Base-by-base conservation (phyloP, 257 asterid genomes). In the Nicotiana sylvestris region DNA sequence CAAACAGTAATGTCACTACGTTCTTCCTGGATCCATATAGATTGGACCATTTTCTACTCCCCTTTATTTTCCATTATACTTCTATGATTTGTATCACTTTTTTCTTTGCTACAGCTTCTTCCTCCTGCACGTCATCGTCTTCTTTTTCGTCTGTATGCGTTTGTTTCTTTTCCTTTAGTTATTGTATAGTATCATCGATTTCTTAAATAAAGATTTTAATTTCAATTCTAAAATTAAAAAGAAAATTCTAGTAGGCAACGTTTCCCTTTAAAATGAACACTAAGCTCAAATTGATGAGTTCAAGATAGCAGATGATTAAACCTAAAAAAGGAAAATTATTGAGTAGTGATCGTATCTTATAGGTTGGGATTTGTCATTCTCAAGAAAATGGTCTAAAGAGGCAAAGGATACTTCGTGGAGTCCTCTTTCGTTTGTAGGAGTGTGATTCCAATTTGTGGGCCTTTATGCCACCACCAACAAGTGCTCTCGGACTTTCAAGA, bases 361-460 rank as follows among this genome's bases (percentile, higher is more conserved):
- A 46, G 64, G 80, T 74, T 21, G 62, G 46, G 27, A 74, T 27
- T 49, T 27, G 46, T 49, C 43, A 74, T 27, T 74, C 64, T 51
- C 2, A 51, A 74, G 64, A 35, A 74, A 49, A 74, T 49, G 80
- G 64, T 74, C 64, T 58, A 74, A 74, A 49, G 80, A 74, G 64
- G 80, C 13, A 74, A 74, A 74, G 80, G 62, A 74, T 74, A 74
- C 80, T 74, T 74, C 80, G 80, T 51, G 80, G 64, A 74, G 80
- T 74, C 64, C 80, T 74, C 64, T 51, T 74, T 49, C 27, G 17
- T 76, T 51, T 55, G 27, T 27, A 15, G 8, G 35, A 27, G 46
- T 27, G 43, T 49, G 29, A 76, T 76, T 76, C 80, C 80, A 27
- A 51, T 76, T 49, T 76, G 80, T 76, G 80, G 64, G 80, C 60